Conservation (phyloP, 495 filamentous ascomycete genomes). For the Penicillium pulvis region DNA sequence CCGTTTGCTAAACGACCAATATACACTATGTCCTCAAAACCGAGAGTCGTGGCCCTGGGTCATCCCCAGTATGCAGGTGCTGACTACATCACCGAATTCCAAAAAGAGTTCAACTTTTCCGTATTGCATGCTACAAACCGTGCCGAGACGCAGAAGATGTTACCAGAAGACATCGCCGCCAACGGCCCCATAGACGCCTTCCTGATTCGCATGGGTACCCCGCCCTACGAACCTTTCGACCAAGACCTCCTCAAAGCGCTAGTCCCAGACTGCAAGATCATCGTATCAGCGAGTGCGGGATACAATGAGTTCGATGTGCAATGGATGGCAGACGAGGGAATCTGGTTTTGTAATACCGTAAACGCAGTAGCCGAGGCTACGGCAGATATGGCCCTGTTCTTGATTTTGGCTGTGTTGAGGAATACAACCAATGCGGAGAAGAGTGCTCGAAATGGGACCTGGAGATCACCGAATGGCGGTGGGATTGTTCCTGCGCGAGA, state of each 20-base stretch:
- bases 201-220: constrained; percentile 42
- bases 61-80: constrained; percentile 14
- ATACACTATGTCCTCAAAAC: constrained; percentile 5
- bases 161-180: constrained; percentile 17
- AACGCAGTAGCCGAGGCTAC: constrained; percentile 71
- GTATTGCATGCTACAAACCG: constrained; percentile 26
- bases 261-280: constrained; percentile 30
- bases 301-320: constrained; percentile 44
- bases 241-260: constrained; percentile 32
- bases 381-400: constrained; percentile 67
- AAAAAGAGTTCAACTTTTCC: constrained; percentile 17
- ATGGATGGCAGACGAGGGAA: constrained; percentile 32
- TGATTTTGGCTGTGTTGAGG: constrained; percentile 67
- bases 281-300: constrained; percentile 37
- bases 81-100: constrained; percentile 18
- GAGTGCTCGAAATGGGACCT: constrained; percentile 51
- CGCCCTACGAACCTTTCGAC: constrained; percentile 44
- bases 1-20: no score
- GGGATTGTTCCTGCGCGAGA: constrained; percentile 46
- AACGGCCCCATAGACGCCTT: constrained; percentile 37
- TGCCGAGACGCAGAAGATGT: constrained; percentile 13
- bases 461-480: constrained; percentile 24
- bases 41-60: constrained; percentile 19
- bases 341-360: constrained; percentile 64
- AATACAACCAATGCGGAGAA: constrained; percentile 56